These are phyloP conservation scores for Nannochloropsis salina DNA, from an alignment of 108 stramenopile genomes.

Conservation along the genomic window DNA sequence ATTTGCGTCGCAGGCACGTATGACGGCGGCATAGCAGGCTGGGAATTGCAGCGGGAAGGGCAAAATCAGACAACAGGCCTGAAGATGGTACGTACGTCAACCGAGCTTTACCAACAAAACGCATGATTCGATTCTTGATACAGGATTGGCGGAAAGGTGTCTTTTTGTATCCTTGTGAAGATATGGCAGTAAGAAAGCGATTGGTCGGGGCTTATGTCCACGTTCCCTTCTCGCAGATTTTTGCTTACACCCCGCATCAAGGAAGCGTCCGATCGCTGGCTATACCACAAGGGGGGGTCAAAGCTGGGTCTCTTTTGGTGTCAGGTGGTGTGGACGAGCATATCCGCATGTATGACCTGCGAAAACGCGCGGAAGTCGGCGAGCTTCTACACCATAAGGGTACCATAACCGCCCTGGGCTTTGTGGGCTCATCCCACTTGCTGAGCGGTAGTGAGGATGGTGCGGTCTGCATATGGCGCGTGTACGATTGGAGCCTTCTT, in stretches of 20 bases:
- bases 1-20: background rate
- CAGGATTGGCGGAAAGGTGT: background rate
- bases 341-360: slow-evolving; percentile 41
- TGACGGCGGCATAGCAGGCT: background rate
- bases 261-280: slow-evolving; percentile 10
- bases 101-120: background rate
- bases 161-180: too few species aligned
- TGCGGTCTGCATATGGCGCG: slow-evolving; percentile 51
- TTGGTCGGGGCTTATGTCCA: background rate
- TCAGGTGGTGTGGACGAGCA: slow-evolving; percentile 47
- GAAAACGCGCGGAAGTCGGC: slow-evolving; percentile 34
- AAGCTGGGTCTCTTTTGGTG: slow-evolving; percentile 37
- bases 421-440: slow-evolving; percentile 48
- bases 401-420: slow-evolving; percentile 49
- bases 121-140: background rate
- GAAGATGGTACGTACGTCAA: background rate
- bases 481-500: slow-evolving; percentile 51
- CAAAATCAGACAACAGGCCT: background rate
- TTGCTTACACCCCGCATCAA: background rate
- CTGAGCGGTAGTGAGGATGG: slow-evolving; percentile 53
- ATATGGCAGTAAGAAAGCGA: too few species aligned
- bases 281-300: slow-evolving; percentile 23
- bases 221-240: background rate
- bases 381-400: slow-evolving; percentile 51
- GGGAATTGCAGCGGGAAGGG: background rate